These are phyloP conservation scores for Leucocoprinus leucothites DNA, from an alignment of 768 basidiomycete genomes.

Conservation along the genomic window DNA sequence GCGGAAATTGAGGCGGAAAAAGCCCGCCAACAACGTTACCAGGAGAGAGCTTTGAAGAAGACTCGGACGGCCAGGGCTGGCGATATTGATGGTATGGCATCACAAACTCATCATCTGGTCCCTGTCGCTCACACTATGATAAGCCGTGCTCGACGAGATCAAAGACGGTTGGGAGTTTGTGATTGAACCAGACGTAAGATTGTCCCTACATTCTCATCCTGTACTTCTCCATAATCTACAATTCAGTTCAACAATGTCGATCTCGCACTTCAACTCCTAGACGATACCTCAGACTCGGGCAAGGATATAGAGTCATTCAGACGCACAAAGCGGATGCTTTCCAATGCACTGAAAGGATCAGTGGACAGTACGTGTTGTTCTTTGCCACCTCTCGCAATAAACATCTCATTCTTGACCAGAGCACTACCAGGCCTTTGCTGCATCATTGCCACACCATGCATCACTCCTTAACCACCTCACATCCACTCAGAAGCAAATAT, in stretches of 20 bases:
- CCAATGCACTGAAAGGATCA: slow-evolving; percentile 79
- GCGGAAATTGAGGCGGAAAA: slow-evolving; percentile 63
- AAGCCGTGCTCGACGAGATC: slow-evolving; percentile 84
- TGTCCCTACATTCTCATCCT: slow-evolving; percentile 12
- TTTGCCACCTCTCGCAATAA: not conserved
- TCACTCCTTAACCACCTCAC: slow-evolving; percentile 69
- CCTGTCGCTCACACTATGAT: not conserved
- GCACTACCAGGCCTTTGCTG: slow-evolving; percentile 92
- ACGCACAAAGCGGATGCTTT: slow-evolving; percentile 71
- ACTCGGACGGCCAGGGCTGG: slow-evolving; percentile 57
- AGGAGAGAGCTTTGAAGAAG: slow-evolving; percentile 60
- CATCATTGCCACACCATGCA: slow-evolving; percentile 90
- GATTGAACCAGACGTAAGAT: slow-evolving; percentile 71
- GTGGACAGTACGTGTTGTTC: slow-evolving; percentile 70
- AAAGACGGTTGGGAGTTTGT: slow-evolving; percentile 90
- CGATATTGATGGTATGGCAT: slow-evolving; percentile 76
- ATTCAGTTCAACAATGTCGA: slow-evolving; percentile 90
- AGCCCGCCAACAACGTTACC: slow-evolving; percentile 65
- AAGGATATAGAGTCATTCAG: slow-evolving; percentile 79
- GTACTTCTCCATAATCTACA: slow-evolving; percentile 5
- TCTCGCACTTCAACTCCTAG: slow-evolving; percentile 85
- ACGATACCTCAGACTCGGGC: slow-evolving; percentile 59
- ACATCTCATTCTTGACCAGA: slow-evolving; percentile 38
- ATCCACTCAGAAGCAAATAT: slow-evolving; percentile 72
- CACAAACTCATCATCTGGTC: slow-evolving; percentile 10